Percentiles rank a stretch among this genome's conserved stretches.
Conservation (phyloP, 169 alveolate species). For the Plasmodium ovale region DNA sequence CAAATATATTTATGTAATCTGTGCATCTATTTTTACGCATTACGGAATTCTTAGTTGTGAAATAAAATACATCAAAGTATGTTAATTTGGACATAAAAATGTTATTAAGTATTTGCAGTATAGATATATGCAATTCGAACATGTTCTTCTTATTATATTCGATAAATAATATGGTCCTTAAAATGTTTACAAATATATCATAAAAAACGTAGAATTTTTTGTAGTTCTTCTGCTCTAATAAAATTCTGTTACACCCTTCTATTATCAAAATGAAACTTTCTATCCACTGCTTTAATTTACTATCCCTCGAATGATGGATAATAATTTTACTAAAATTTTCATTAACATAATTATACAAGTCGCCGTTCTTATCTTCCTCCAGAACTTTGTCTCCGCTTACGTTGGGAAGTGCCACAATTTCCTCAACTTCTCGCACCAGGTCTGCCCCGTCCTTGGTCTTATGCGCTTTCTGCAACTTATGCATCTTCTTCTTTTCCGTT, state of each 20-base stretch:
- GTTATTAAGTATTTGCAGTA: constrained; percentile 60
- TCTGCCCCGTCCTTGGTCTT: not conserved
- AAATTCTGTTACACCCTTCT: constrained; percentile 64
- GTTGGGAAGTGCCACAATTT: not conserved
- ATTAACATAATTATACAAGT: constrained; percentile 63
- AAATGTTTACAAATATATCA: constrained; percentile 57
- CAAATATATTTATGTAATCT: constrained; percentile 27
- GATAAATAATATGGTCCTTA: constrained; percentile 40
- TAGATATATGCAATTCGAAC: constrained; percentile 72
- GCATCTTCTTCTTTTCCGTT: not conserved
- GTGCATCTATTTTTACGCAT: constrained; percentile 7
- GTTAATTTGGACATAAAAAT: constrained; percentile 50
- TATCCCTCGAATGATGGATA: constrained; percentile 73
- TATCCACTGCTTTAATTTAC: constrained; percentile 67
- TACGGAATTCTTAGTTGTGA: constrained; percentile 50
- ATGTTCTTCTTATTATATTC: constrained; percentile 38
- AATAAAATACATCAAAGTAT: constrained; percentile 15
- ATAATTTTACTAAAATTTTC: constrained; percentile 67
- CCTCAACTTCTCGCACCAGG: constrained; percentile 19
- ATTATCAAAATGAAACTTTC: constrained; percentile 71
- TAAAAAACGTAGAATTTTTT: constrained; percentile 43
- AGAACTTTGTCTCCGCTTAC: not conserved
- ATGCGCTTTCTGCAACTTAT: too few species aligned
- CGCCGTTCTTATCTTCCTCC: constrained; percentile 2
- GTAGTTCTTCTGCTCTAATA: constrained; percentile 44